Evolutionary conservation across 257 asterid genomes (phyloP).

Genomic region (Voacanga thouarsii): DNA sequence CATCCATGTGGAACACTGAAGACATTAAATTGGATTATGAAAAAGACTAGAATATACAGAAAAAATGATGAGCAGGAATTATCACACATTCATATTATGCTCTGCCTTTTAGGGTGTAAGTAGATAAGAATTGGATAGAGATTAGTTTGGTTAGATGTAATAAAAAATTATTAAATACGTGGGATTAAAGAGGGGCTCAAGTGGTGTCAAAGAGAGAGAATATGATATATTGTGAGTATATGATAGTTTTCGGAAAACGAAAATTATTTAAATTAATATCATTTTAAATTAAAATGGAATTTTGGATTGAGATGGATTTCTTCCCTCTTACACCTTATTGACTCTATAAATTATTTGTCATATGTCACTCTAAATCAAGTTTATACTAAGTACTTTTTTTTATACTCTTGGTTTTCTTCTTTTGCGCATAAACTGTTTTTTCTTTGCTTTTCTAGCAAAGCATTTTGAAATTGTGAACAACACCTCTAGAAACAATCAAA

Average conservation of each 20-base stretch:
- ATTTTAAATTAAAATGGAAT: too few species aligned
- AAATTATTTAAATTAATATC: too few species aligned
- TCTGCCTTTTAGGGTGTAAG: neutral
- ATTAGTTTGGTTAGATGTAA: too few species aligned
- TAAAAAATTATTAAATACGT: too few species aligned
- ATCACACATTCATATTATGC: neutral
- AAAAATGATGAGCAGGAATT: neutral
- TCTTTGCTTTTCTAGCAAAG: neutral
- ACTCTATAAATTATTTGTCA: neutral
- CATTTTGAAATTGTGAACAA: neutral
- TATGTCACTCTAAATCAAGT: neutral
- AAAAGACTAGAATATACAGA: neutral
- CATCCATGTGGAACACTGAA: too few species aligned
- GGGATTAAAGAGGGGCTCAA: too few species aligned
- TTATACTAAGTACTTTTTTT: neutral
- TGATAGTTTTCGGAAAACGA: too few species aligned
- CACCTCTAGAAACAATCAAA: neutral
- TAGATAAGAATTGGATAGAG: too few species aligned
- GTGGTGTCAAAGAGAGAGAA: too few species aligned
- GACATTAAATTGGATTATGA: neutral
- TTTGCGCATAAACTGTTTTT: neutral
- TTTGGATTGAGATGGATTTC: too few species aligned
- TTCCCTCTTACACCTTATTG: too few species aligned
- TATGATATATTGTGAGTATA: too few species aligned
- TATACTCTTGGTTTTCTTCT: neutral